Conservation (phyloP, 2,329 filamentous ascomycete genomes). For the Myriosclerotinia scirpicola region DNA sequence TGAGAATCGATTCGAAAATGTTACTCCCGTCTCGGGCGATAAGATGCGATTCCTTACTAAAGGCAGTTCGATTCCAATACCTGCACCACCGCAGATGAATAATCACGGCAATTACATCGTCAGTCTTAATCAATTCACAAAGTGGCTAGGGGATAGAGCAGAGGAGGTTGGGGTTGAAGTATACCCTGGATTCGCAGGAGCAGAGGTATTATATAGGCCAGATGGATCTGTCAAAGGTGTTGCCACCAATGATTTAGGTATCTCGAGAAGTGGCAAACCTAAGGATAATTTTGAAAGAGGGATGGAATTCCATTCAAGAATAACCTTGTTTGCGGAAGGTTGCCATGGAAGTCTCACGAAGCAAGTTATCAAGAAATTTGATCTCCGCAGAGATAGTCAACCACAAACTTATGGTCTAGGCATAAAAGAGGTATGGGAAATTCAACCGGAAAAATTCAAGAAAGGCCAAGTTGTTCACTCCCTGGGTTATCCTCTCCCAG, state of each 20-base stretch:
- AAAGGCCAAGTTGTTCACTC: slow-evolving; percentile 84
- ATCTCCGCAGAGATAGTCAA: slow-evolving; percentile 83
- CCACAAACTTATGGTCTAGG: slow-evolving; percentile 95
- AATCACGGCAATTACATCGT: slow-evolving; percentile 98
- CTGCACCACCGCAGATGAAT: slow-evolving; percentile 93
- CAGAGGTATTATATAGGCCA: slow-evolving; percentile 81
- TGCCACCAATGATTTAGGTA: slow-evolving; percentile 90
- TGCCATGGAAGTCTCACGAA: slow-evolving; percentile 96
- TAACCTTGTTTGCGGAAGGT: slow-evolving; percentile 90
- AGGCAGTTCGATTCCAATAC: slow-evolving; percentile 73
- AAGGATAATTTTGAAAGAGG: slow-evolving; percentile 92
- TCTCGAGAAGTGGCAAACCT: slow-evolving; percentile 76
- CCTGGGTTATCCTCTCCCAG: slow-evolving; percentile 86
- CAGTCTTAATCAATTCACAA: slow-evolving; percentile 89
- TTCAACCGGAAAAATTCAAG: slow-evolving; percentile 87
- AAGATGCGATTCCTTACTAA: slow-evolving; percentile 94
- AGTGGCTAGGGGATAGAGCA: slow-evolving; percentile 95
- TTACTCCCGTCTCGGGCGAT: slow-evolving; percentile 79
- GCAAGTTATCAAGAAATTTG: slow-evolving; percentile 91
- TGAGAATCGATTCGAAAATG: slow-evolving; percentile 80
- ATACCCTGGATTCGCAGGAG: slow-evolving; percentile 92
- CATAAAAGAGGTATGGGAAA: slow-evolving; percentile 96
- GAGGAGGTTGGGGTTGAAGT: slow-evolving; percentile 95
- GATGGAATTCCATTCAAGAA: slow-evolving; percentile 95
- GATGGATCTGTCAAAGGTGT: slow-evolving; percentile 92